Conservation (phyloP, 257 asterid species). For the Penstemon barbatus region DNA sequence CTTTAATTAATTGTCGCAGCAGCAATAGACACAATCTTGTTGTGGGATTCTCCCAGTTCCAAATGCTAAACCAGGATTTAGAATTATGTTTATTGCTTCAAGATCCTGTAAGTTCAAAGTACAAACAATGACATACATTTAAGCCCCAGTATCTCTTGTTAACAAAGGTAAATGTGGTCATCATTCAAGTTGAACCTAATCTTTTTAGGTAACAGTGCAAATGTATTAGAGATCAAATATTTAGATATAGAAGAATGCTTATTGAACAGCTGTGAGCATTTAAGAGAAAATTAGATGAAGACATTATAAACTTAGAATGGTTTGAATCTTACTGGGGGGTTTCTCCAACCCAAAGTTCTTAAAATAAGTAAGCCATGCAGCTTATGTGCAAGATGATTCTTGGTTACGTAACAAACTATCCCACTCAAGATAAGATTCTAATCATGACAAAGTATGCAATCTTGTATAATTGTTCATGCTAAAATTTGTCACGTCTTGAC, state of each 20-base stretch:
- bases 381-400: no score
- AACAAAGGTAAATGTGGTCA: neutral
- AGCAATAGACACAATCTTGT: slow-evolving; percentile 80
- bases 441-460: no score
- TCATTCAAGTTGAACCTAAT: neutral
- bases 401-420: no score
- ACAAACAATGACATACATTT: neutral
- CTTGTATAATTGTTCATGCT: no score
- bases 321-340: slow-evolving; percentile 69
- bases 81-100: slow-evolving; percentile 69
- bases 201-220: neutral
- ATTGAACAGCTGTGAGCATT: slow-evolving; percentile 14
- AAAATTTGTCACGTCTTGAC: no score
- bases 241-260: neutral
- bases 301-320: neutral
- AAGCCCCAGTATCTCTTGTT: neutral
- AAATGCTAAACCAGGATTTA: slow-evolving; percentile 94
- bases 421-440: no score
- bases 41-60: slow-evolving; percentile 94
- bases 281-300: neutral
- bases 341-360: slow-evolving; percentile 40
- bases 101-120: slow-evolving; percentile 50
- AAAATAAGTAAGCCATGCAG: no score
- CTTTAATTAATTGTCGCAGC: slow-evolving; percentile 63
- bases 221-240: neutral